Evolutionary conservation across 148 eudicot genomes (phyloP).

Genomic region (Rhododendron griersonianum): DNA sequence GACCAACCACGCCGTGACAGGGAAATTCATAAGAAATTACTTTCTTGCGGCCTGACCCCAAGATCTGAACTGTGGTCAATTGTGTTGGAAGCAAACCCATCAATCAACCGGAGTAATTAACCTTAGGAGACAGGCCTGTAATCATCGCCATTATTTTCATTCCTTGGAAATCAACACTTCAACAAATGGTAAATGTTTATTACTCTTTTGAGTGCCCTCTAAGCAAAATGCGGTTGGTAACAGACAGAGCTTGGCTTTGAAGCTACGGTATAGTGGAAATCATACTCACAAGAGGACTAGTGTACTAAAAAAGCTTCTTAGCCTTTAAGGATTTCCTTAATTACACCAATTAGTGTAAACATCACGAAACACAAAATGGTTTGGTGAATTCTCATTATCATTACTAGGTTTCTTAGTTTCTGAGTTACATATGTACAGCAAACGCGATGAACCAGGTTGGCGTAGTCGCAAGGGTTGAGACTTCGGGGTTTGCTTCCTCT

Average conservation of each 20-base stretch:
- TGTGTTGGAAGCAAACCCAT: not conserved
- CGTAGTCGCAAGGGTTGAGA: not conserved
- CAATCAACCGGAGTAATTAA: not conserved
- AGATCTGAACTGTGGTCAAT: too few relatives aligned
- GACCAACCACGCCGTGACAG: too few relatives aligned
- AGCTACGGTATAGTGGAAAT: not conserved
- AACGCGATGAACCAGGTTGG: not conserved
- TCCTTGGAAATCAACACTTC: not conserved
- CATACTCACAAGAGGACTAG: not conserved
- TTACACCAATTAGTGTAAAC: not conserved
- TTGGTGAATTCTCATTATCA: not conserved
- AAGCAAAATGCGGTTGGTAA: slow-evolving; percentile 14
- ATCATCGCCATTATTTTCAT: not conserved
- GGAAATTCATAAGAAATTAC: too few relatives aligned
- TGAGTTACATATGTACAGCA: not conserved
- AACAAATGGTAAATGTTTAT: not conserved
- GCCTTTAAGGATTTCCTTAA: not conserved
- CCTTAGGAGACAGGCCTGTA: not conserved
- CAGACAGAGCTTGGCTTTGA: slow-evolving; percentile 9
- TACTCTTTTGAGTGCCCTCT: not conserved
- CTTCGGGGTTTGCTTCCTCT: not conserved
- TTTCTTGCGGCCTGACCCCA: too few relatives aligned
- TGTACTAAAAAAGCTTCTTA: not conserved
- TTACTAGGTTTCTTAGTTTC: not conserved
- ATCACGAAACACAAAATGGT: not conserved